phyloP scores from a whole-genome alignment of 2,329 filamentous ascomycete species.

The Colletotrichum gloeosporioides region DNA sequence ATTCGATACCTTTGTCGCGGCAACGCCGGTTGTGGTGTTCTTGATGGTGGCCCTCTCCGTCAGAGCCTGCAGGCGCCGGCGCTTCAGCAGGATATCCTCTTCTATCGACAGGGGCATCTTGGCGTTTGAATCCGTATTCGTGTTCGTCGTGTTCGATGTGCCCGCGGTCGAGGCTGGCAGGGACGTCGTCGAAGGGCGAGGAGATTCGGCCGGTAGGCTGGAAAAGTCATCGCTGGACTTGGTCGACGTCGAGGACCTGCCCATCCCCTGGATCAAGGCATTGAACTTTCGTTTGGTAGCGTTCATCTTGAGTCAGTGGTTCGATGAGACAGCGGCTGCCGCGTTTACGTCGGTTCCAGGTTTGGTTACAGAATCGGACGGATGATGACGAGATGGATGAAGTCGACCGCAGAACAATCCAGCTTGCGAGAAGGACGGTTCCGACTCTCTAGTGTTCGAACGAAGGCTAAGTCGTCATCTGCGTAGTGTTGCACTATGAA shows the following conservation, averaged over 20 bases:
- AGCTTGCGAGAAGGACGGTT: background rate
- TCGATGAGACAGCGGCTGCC: background rate
- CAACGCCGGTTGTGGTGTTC: conserved; percentile 3
- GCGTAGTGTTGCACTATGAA: background rate
- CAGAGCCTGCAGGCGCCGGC: conserved; percentile 48
- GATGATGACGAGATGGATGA: background rate
- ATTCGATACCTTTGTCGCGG: conserved; percentile 42
- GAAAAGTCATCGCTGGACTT: conserved; percentile 21
- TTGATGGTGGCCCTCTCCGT: conserved; percentile 21
- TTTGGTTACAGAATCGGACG: background rate
- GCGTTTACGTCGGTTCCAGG: background rate
- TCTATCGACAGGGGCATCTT: conserved; percentile 30
- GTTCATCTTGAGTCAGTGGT: conserved; percentile 57
- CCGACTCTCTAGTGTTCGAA: background rate
- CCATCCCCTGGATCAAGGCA: conserved; percentile 71
- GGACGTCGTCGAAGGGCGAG: conserved; percentile 22
- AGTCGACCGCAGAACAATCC: background rate
- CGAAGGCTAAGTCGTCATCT: background rate
- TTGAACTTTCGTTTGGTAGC: conserved; percentile 87
- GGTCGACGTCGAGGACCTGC: conserved; percentile 31
- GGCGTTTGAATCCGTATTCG: background rate
- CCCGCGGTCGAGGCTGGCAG: conserved; percentile 1
- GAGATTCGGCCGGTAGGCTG: conserved; percentile 16
- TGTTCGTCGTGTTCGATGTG: background rate
- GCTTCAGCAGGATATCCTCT: conserved; percentile 54